Conservation (phyloP, 75 land plant genomes). For the Azolla pinnata region DNA sequence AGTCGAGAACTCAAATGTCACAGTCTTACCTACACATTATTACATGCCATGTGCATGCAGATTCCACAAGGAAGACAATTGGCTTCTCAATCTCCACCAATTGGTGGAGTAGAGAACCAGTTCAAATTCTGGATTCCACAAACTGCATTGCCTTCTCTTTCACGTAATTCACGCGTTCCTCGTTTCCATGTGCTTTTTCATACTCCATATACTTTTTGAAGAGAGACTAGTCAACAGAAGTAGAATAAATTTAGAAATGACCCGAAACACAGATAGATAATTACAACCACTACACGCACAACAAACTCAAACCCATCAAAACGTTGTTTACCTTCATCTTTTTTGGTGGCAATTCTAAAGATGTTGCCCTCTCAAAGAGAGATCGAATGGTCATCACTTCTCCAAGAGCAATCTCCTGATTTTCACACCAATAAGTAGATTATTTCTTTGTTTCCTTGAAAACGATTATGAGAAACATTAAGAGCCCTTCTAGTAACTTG, state of each 20-base stretch:
- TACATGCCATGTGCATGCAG: too few species aligned
- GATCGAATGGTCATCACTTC: constrained; percentile 61
- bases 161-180: constrained; percentile 60
- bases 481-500: constrained; percentile 7
- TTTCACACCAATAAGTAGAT: neutral
- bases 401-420: constrained; percentile 69
- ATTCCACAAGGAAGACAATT: too few species aligned
- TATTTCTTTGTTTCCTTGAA: too few species aligned
- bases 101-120: too few species aligned
- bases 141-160: constrained; percentile 82
- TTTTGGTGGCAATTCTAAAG: constrained; percentile 61
- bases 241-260: neutral
- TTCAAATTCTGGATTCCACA: constrained; percentile 49
- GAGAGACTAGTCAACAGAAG: constrained; percentile 48
- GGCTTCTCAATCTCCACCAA: too few species aligned
- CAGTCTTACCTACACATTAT: too few species aligned
- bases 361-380: constrained; percentile 78
- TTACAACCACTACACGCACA: neutral
- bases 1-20: too few species aligned
- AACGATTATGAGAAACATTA: too few species aligned
- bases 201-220: constrained; percentile 83
- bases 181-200: constrained; percentile 70
- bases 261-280: neutral
- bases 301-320: neutral
- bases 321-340: constrained; percentile 71